Evolutionary conservation across 805 yeast species (phyloP).

Genomic region (Candida xiaguanensis): DNA sequence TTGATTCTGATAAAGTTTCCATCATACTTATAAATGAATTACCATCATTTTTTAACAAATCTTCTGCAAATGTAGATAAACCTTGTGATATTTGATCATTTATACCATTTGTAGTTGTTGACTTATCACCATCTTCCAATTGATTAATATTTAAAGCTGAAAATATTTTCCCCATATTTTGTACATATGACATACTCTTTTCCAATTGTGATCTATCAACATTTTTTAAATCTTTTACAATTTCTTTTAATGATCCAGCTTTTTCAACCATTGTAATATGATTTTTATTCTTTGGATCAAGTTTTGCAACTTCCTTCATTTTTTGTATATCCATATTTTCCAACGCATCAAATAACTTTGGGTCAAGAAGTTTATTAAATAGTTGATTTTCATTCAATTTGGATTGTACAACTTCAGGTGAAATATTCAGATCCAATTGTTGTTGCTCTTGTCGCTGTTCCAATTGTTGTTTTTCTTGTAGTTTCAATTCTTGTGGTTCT

Average conservation of each 20-base stretch:
- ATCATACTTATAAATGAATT: slow-evolving; percentile 72
- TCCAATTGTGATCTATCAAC: slow-evolving; percentile 24
- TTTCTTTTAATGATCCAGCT: slow-evolving; percentile 23
- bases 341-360: slow-evolving; percentile 24
- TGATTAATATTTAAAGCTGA: slow-evolving; percentile 9
- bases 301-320: slow-evolving; percentile 16
- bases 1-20: slow-evolving; percentile 65
- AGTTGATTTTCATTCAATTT: slow-evolving; percentile 12
- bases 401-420: not conserved
- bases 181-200: slow-evolving; percentile 20
- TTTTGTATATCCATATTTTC: slow-evolving; percentile 23
- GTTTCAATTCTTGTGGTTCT: slow-evolving; percentile 1
- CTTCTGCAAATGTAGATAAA: slow-evolving; percentile 60
- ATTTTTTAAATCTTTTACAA: slow-evolving; percentile 22
- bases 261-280: slow-evolving; percentile 22
- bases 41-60: slow-evolving; percentile 74
- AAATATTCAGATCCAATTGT: not conserved
- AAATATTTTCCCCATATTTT: slow-evolving; percentile 21
- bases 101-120: slow-evolving; percentile 9
- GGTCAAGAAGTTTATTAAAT: slow-evolving; percentile 23
- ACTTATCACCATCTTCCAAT: slow-evolving; percentile 6
- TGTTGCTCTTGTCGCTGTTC: not conserved
- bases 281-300: slow-evolving; percentile 7
- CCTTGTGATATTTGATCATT: slow-evolving; percentile 17
- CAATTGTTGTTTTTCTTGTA: not conserved